phyloP scores from a whole-genome alignment of 1,284 basidiomycete species.

The Tetrapyrgos nigripes region DNA sequence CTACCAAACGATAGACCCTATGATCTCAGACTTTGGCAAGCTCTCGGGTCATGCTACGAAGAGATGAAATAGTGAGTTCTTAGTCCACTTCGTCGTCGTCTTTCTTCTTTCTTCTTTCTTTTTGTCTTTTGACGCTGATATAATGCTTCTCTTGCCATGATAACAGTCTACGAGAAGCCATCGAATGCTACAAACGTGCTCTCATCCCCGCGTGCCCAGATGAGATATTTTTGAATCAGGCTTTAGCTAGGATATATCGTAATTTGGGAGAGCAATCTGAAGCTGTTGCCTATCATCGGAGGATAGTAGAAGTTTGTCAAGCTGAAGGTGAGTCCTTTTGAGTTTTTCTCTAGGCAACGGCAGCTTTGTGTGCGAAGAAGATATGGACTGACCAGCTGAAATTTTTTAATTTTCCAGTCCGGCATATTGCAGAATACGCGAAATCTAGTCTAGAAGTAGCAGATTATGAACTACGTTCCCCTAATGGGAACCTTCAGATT shows the following conservation, averaged over 20 bases:
- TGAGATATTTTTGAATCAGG: conserved; percentile 79
- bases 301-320: conserved; percentile 80
- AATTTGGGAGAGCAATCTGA: conserved; percentile 69
- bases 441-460: conserved; percentile 85
- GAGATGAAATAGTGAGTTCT: conserved; percentile 82
- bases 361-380: neutral
- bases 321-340: conserved; percentile 47
- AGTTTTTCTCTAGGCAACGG: neutral
- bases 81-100: neutral
- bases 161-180: conserved; percentile 79
- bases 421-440: conserved; percentile 75
- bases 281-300: conserved; percentile 74
- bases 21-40: conserved; percentile 96
- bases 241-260: conserved; percentile 80
- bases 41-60: conserved; percentile 93
- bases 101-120: neutral
- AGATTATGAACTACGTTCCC: conserved; percentile 70
- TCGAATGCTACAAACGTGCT: conserved; percentile 89
- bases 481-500: conserved; percentile 64
- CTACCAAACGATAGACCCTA: conserved; percentile 75
- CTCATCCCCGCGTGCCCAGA: conserved; percentile 84
- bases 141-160: conserved; percentile 11
- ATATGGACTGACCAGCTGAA: neutral
- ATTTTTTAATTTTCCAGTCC: conserved; percentile 60
- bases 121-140: neutral